Conservation (phyloP, 805 yeast species). For the Grigorovia humatica region DNA sequence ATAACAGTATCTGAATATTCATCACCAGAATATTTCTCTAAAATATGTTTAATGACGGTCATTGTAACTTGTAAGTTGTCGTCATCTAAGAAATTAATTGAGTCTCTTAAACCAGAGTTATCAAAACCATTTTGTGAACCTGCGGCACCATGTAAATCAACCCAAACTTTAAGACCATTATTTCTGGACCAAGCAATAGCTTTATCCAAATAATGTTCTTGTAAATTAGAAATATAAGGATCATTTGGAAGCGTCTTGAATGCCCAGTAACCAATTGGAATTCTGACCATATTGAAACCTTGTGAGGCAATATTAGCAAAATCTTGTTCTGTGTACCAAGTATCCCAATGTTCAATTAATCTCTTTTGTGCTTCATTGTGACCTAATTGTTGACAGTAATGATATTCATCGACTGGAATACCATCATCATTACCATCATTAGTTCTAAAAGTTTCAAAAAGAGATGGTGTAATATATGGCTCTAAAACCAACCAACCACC, state of each 20-base stretch:
- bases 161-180: constrained; percentile 65
- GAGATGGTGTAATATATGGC: constrained; percentile 74
- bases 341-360: constrained; percentile 62
- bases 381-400: constrained; percentile 52
- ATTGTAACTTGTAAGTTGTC: constrained; percentile 44
- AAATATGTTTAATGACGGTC: constrained; percentile 43
- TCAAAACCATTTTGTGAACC: constrained; percentile 96
- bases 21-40: constrained; percentile 51
- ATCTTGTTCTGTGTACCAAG: constrained; percentile 71
- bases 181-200: constrained; percentile 71
- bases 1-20: constrained; percentile 60
- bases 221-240: constrained; percentile 76
- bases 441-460: constrained; percentile 44
- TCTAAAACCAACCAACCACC: constrained; percentile 91
- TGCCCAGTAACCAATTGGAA: constrained; percentile 96
- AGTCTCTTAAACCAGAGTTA: constrained; percentile 78
- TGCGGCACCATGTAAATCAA: constrained; percentile 92
- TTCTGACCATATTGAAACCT: constrained; percentile 77
- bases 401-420: constrained; percentile 78
- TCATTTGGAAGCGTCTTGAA: constrained; percentile 49
- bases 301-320: constrained; percentile 44
- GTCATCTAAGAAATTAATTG: constrained; percentile 40
- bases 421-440: constrained; percentile 27
- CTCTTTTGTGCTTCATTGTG: constrained; percentile 40
- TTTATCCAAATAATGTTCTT: constrained; percentile 54